Base-by-base conservation (phyloP, 129 eudicot species). In the Silybum marianum region DNA sequence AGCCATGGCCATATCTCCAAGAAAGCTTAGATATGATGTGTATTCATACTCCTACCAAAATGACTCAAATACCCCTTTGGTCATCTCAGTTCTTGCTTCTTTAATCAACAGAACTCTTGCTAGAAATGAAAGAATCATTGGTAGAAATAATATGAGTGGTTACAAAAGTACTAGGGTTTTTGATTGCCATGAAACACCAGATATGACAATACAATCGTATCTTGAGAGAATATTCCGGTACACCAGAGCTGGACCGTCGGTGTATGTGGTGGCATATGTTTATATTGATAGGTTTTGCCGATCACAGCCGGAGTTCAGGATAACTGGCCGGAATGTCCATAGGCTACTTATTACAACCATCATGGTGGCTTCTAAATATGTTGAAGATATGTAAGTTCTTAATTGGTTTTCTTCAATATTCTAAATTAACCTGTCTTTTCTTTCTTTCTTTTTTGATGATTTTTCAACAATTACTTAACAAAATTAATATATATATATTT, bases 351-450 rank as follows among this genome's bases (percentile, higher is more conserved):
- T 95, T 48, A 95, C 99, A 1, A 95, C 99, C 12, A 87, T 95
- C 71, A 91, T 95, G 97, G 95, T 95, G 81, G 97, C 99, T 42
- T 95, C 98, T 46, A 95, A 95, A 80, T 95, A 91, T 82, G 99
- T 93, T 10, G 99, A 95, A 85, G 99, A 95, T 88, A 93, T 88
- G 99, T 95, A 84, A 91, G 98, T 86, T 76, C 23, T 81, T 78
- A 69, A 16, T 26, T 36, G 9, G 9, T 36, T 28, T 38, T 80
- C 73, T 51, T 32, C 0, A n/a, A n/a, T n/a, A 42, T 11, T 4
- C 34, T 10, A 34, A 18, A 28, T 28, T 28, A 28, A 12, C 32
- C 66, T 73, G 2, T 44, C 54, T 11, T 11, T 38, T 1, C 36
- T 32, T 32, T 32, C 11, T 48, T 21, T 19, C 46, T 80, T 78